phyloP scores from a whole-genome alignment of 148 eudicot species.

The Agrostemma githago region DNA sequence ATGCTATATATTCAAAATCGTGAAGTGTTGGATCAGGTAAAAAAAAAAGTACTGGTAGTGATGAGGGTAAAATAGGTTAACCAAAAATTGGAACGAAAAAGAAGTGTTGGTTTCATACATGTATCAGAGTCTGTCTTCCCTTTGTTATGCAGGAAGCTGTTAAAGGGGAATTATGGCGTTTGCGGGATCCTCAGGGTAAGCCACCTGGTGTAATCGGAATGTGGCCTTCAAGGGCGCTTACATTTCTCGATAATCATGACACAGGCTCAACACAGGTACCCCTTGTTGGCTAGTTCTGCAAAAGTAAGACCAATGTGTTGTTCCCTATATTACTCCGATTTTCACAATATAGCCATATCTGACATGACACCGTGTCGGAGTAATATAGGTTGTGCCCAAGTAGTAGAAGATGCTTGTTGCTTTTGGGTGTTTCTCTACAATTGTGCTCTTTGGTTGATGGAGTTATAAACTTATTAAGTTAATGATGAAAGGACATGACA shows the following conservation, averaged over 20 bases:
- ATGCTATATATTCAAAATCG: not conserved
- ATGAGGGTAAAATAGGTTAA: not conserved
- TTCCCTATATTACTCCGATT: too few species aligned
- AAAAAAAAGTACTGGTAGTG: too few species aligned
- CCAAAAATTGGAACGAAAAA: not conserved
- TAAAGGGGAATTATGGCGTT: conserved; percentile 83
- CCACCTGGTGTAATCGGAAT: conserved; percentile 90
- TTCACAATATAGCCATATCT: too few species aligned
- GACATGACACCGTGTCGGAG: too few species aligned
- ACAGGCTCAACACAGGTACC: conserved; percentile 95
- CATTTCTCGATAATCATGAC: conserved; percentile 90
- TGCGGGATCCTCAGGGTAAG: conserved; percentile 82
- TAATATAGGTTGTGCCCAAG: not conserved
- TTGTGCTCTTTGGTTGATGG: not conserved
- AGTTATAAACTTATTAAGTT: too few species aligned
- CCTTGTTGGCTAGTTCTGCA: not conserved
- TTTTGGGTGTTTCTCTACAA: not conserved
- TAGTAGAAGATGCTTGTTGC: not conserved
- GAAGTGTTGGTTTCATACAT: not conserved
- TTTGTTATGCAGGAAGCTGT: conserved; percentile 65
- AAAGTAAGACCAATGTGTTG: not conserved
- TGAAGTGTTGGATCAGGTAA: not conserved
- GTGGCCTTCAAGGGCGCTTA: conserved; percentile 98
- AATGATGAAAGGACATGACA: too few species aligned
- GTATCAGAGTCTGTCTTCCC: not conserved